Evolutionary conservation across 169 alveolate species (phyloP).

Genomic region (Cyclospora cayetanensis): DNA sequence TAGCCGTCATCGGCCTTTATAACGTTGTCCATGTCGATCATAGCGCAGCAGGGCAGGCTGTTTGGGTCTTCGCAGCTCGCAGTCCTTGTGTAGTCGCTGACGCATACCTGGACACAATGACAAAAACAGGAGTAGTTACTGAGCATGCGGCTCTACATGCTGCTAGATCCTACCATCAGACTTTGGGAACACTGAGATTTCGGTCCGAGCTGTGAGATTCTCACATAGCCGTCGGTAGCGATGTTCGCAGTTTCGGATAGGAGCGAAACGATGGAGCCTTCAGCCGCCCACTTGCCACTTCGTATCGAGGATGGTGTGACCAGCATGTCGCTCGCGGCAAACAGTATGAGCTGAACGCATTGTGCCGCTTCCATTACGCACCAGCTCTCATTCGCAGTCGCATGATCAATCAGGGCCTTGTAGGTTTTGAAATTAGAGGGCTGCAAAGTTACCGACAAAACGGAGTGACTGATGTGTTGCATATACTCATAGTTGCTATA

Average conservation of each 20-base stretch:
- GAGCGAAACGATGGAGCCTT: conserved; percentile 63
- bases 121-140: too few relatives aligned
- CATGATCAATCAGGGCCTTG: too few relatives aligned
- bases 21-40: conserved; percentile 46
- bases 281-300: conserved; percentile 61
- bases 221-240: conserved; percentile 61
- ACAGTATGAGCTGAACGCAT: conserved; percentile 70
- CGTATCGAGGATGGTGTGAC: conserved; percentile 32
- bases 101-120: conserved; percentile 69
- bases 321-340: conserved; percentile 65
- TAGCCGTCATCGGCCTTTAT: conserved; percentile 61
- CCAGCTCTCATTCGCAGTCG: too few relatives aligned
- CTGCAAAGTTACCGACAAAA: too few relatives aligned
- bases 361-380: too few relatives aligned
- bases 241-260: conserved; percentile 67
- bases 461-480: too few relatives aligned
- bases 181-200: too few relatives aligned
- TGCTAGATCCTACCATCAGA: too few relatives aligned
- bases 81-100: conserved; percentile 68
- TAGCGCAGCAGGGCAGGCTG: conserved; percentile 71
- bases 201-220: too few relatives aligned
- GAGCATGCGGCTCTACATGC: too few relatives aligned
- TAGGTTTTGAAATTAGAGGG: too few relatives aligned
- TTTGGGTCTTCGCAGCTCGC: conserved; percentile 63
- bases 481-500: too few relatives aligned